Evolutionary conservation across 1,139 yeast genomes (phyloP), one percentile per base, ranked within the genome.

Genomic region (Martiniozyma asiatica): DNA sequence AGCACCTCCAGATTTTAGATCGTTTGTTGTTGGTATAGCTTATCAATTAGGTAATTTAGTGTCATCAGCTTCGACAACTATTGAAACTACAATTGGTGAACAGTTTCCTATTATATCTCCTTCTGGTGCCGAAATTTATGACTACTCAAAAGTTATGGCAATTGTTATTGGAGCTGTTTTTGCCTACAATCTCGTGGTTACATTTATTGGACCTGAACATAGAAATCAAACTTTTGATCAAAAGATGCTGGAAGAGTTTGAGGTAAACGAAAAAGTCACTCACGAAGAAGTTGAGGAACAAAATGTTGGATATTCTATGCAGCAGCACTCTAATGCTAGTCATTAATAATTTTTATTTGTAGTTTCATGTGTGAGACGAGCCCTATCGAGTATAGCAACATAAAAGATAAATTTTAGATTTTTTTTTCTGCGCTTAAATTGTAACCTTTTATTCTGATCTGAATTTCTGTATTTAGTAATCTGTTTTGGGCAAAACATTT

Each of bases 31-130:
- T 28, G 94, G 94, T 49, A 67, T 72, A 31, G 64, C 85, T 16
- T 81, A 81, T 49, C 94, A 81, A 56, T 65, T 81, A 45, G 94
- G 94, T 63, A 81, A 80, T 55, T 65, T 81, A 45, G 81, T 80
- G 12, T 74, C 87, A 5, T 74, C 87, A 27, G 93, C 93, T 2
- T 73, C 87, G 4, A 73, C 92, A 2, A 81, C 94, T 9, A 81
- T 81, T 41, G 92, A 80, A 55, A 60, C 85, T 13, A 73, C 76
- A 7, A 67, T 81, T 44, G 89, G 89, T 34, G 75, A 69, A 40
- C 51, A 63, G 32, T 78, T 74, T 61, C 85, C 84, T 14, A 44
- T 68, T 17, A 48, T 50, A 12, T 56, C 55, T 31, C 43, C 42
- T 9, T 26, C 43, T 8, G 68, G 68, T 14, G 40, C 39, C 2